Conservation (phyloP, 2,329 filamentous ascomycete genomes). For the Arachnopeziza araneosa region DNA sequence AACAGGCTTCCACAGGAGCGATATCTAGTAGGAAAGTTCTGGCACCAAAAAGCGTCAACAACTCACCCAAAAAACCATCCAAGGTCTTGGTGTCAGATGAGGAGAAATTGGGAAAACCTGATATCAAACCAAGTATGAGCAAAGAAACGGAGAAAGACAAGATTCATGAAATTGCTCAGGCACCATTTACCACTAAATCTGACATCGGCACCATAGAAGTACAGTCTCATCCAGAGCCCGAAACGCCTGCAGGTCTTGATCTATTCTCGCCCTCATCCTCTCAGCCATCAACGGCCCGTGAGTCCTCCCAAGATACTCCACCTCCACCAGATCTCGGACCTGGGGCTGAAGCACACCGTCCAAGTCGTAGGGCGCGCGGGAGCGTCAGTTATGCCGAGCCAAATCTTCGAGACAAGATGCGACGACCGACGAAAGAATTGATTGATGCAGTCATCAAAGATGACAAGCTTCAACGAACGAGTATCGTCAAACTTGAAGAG, state of each 20-base stretch:
- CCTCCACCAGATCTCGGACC: constrained; percentile 53
- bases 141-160: constrained; percentile 17
- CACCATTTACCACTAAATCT: constrained; percentile 10
- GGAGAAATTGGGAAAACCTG: constrained; percentile 35
- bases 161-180: constrained; percentile 11
- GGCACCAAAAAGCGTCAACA: constrained; percentile 48
- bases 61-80: constrained; percentile 49
- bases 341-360: constrained; percentile 53
- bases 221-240: constrained; percentile 26
- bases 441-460: constrained; percentile 69
- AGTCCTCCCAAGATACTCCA: constrained; percentile 46
- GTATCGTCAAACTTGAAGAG: constrained; percentile 21
- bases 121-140: constrained; percentile 21
- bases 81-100: constrained; percentile 35
- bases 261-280: constrained; percentile 46
- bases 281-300: constrained; percentile 33
- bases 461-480: constrained; percentile 39
- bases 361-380: constrained; percentile 60
- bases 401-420: constrained; percentile 77
- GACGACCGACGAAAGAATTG: constrained; percentile 69
- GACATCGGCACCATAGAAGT: constrained; percentile 28
- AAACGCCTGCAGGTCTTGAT: constrained; percentile 36
- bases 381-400: constrained; percentile 78
- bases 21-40: constrained; percentile 25
- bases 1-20: constrained; percentile 6